Evolutionary conservation across 2,329 filamentous ascomycete species (phyloP).

Genomic region (Fusarium poae): DNA sequence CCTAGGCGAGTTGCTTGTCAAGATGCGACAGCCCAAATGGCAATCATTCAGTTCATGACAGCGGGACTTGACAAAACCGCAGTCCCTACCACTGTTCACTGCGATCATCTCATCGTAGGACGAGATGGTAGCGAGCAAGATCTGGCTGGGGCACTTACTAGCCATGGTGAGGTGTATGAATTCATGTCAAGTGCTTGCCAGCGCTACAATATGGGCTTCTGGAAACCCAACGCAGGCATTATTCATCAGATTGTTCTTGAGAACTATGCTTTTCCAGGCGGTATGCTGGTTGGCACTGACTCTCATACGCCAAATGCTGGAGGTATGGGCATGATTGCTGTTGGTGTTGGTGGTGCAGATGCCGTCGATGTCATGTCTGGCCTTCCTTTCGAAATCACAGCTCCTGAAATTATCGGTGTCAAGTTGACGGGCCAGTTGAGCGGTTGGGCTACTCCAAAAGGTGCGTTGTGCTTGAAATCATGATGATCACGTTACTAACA

Average conservation of each 20-base stretch:
- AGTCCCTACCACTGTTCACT: conserved; percentile 97
- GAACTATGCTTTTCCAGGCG: conserved; percentile 95
- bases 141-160: conserved; percentile 83
- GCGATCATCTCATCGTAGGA: conserved; percentile 98
- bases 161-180: conserved; percentile 97
- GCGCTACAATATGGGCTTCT: conserved; percentile 94
- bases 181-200: conserved; percentile 93
- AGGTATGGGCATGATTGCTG: conserved; percentile 90
- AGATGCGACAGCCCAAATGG: conserved; percentile 98
- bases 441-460: conserved; percentile 75
- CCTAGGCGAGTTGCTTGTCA: conserved; percentile 99
- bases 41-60: conserved; percentile 97
- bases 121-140: conserved; percentile 91
- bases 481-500: not conserved
- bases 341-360: conserved; percentile 96
- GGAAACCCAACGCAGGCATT: conserved; percentile 92
- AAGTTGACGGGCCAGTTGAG: conserved; percentile 84
- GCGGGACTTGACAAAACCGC: conserved; percentile 90
- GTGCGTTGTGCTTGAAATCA: not conserved
- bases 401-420: conserved; percentile 91
- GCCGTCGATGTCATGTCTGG: conserved; percentile 97
- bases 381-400: conserved; percentile 97
- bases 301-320: conserved; percentile 97
- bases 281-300: conserved; percentile 99
- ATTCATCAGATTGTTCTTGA: conserved; percentile 99